These are phyloP conservation scores for Chimonanthus salicifolius DNA, from an alignment of 164 flowering plant genomes.

Conservation along the genomic window DNA sequence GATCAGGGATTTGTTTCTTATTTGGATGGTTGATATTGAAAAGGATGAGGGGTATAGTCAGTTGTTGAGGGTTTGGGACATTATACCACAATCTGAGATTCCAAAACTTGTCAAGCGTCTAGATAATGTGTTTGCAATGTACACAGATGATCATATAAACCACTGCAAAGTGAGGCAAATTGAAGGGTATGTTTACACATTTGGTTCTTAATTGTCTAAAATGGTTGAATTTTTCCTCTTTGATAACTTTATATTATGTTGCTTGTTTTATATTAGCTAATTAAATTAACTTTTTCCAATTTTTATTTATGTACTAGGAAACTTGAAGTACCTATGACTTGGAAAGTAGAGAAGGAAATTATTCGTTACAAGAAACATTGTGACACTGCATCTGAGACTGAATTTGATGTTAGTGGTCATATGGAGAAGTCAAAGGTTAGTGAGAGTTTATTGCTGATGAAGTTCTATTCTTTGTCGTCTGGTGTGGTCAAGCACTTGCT, in stretches of 20 bases:
- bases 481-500: constrained; percentile 54
- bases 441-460: constrained; percentile 75
- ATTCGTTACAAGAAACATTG: constrained; percentile 25
- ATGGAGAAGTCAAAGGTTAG: constrained; percentile 65
- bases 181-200: constrained; percentile 48
- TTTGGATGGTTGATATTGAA: constrained; percentile 39
- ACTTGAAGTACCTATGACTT: constrained; percentile 58
- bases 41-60: constrained; percentile 20
- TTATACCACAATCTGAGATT: constrained; percentile 50
- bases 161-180: constrained; percentile 44
- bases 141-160: constrained; percentile 30
- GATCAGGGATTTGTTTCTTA: constrained; percentile 20
- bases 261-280: not conserved
- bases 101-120: constrained; percentile 37
- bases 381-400: constrained; percentile 11
- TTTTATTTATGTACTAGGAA: constrained; percentile 24
- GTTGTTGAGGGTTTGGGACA: constrained; percentile 62
- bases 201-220: not conserved
- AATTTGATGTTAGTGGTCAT: constrained; percentile 26
- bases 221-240: not conserved
- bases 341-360: constrained; percentile 34
- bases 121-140: constrained; percentile 10
- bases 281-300: not conserved
- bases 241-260: no score
- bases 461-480: constrained; percentile 67